Percentiles rank a stretch among this genome's conserved stretches.
These are phyloP conservation scores for Galerina sulciceps DNA, from an alignment of 768 basidiomycete genomes.

Conservation along the genomic window DNA sequence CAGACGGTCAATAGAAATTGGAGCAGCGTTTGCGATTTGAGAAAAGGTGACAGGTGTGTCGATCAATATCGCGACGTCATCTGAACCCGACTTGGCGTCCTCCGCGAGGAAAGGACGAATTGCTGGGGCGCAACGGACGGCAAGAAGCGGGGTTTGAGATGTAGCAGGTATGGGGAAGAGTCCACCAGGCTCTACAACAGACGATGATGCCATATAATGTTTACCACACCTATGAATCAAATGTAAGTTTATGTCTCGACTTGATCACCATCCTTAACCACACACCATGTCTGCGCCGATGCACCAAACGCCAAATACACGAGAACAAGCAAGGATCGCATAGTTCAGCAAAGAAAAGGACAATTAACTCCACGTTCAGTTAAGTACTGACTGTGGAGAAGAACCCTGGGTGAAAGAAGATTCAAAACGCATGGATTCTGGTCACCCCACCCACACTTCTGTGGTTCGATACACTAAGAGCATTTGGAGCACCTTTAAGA, in stretches of 20 bases:
- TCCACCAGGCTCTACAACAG: constrained; percentile 47
- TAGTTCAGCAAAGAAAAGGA: neutral
- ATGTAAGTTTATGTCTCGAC: neutral
- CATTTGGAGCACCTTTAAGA: too few species aligned
- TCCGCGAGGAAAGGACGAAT: constrained; percentile 64
- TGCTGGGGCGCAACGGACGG: constrained; percentile 61
- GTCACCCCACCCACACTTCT: constrained; percentile 15
- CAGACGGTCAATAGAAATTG: constrained; percentile 37
- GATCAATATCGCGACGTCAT: constrained; percentile 50
- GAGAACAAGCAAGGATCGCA: constrained; percentile 7
- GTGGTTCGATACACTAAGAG: constrained; percentile 4
- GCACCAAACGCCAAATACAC: constrained; percentile 2
- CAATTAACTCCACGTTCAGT: neutral
- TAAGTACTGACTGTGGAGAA: neutral
- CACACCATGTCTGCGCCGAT: constrained; percentile 24
- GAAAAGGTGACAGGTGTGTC: constrained; percentile 55
- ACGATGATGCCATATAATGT: constrained; percentile 50
- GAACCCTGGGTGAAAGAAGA: constrained; percentile 12
- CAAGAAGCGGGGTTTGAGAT: constrained; percentile 46
- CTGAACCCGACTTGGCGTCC: constrained; percentile 37
- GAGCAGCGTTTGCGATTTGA: constrained; percentile 48
- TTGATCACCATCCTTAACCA: neutral
- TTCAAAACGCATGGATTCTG: constrained; percentile 5
- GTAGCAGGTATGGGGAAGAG: constrained; percentile 16
- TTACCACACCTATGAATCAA: constrained; percentile 55